phyloP scores from a whole-genome alignment of 345 rosid species.

The Kandelia obovata region DNA sequence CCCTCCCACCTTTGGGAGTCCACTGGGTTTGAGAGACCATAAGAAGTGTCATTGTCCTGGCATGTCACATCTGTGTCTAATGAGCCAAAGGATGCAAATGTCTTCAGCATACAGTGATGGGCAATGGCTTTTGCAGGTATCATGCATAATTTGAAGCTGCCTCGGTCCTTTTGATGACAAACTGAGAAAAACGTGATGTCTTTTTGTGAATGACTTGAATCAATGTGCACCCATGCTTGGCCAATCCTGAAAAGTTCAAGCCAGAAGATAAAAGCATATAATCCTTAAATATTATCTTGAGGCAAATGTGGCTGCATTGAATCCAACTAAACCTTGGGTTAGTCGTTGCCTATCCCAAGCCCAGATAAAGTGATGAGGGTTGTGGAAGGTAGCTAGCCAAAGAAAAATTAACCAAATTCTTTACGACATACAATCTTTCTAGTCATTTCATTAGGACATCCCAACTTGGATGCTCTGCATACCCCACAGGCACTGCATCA shows the following conservation, averaged over 20 bases:
- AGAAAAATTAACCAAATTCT: too few relatives aligned
- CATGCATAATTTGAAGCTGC: slow-evolving; percentile 34
- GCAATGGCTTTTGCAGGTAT: slow-evolving; percentile 22
- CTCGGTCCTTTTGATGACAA: slow-evolving; percentile 29
- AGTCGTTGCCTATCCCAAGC: too few relatives aligned
- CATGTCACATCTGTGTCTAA: slow-evolving; percentile 24
- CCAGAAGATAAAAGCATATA: neutral
- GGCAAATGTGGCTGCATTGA: too few relatives aligned
- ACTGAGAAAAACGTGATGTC: slow-evolving; percentile 23
- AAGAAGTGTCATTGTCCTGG: slow-evolving; percentile 25
- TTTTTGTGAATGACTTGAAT: slow-evolving; percentile 14
- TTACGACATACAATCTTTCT: too few relatives aligned
- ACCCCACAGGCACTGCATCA: too few relatives aligned
- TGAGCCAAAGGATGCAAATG: slow-evolving; percentile 33
- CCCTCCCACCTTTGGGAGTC: slow-evolving; percentile 41
- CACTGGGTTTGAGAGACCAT: slow-evolving; percentile 31
- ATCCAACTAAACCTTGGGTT: too few relatives aligned
- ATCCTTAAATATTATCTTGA: slow-evolving; percentile 1
- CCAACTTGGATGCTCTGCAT: too few relatives aligned
- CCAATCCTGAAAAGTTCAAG: slow-evolving; percentile 33
- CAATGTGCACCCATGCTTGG: slow-evolving; percentile 16
- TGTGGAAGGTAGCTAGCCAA: too few relatives aligned
- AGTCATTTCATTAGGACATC: too few relatives aligned
- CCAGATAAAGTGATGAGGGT: too few relatives aligned
- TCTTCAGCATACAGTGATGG: slow-evolving; percentile 24